phyloP scores from a whole-genome alignment of 73 alveolate genomes.

The Uronychia setigera region DNA sequence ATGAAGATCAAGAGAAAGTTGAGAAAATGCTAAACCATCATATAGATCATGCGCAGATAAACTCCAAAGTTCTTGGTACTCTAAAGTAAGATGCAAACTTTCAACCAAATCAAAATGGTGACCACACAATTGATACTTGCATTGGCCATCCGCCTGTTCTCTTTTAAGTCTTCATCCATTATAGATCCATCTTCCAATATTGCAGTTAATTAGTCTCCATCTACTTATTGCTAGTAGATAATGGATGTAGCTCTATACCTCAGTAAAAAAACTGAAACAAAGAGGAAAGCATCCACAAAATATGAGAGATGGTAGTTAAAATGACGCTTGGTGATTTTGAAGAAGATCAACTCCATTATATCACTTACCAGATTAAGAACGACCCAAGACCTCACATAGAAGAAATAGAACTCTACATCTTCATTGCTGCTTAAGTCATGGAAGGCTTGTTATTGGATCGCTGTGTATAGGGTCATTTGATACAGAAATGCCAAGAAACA shows the following conservation, averaged over 20 bases:
- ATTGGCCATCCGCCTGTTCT: background rate
- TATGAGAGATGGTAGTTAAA: background rate
- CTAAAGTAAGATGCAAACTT: background rate
- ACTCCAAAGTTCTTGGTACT: slow-evolving; percentile 23
- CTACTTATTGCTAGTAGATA: too few relatives aligned
- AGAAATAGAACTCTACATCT: background rate
- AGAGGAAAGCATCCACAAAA: background rate
- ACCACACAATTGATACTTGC: background rate
- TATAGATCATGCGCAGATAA: slow-evolving; percentile 23
- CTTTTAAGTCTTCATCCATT: background rate
- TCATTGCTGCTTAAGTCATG: background rate
- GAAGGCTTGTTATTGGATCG: slow-evolving; percentile 22
- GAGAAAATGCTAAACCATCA: slow-evolving; percentile 2
- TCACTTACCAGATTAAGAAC: background rate
- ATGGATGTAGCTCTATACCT: background rate
- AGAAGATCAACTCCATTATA: background rate
- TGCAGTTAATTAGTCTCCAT: too few relatives aligned
- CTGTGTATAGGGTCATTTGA: slow-evolving; percentile 3
- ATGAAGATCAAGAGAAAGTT: slow-evolving; percentile 13
- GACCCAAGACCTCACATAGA: slow-evolving; percentile 24
- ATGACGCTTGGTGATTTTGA: background rate
- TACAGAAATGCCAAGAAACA: slow-evolving; percentile 11
- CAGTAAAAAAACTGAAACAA: background rate
- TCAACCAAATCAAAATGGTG: slow-evolving; percentile 12
- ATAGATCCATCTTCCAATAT: background rate